A percentile compares a stretch with the other conserved stretches of the same genome.
These are phyloP conservation scores for Diaporthe eres DNA, from an alignment of 2,329 filamentous ascomycete species.

Conservation along the genomic window DNA sequence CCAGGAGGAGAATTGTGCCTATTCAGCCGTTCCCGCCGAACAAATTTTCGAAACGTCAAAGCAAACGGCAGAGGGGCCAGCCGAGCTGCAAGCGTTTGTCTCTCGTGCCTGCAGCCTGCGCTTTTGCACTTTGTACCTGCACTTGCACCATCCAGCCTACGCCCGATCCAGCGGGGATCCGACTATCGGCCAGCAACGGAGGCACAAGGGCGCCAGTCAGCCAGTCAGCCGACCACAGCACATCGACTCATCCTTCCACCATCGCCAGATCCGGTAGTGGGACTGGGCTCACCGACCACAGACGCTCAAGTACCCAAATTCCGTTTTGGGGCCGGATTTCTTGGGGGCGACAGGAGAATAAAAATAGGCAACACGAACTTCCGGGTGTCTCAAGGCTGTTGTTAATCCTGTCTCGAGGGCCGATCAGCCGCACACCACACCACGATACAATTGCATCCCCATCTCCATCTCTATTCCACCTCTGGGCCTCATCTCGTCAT, in stretches of 20 bases:
- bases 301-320: not conserved
- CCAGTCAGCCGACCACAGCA: constrained; percentile 33
- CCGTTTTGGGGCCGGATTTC: not conserved
- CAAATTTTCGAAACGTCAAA: constrained; percentile 10
- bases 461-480: not conserved
- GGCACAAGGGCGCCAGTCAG: constrained; percentile 32
- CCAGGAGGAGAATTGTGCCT: not conserved
- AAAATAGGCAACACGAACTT: constrained; percentile 12
- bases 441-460: constrained; percentile 15
- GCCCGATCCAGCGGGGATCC: constrained; percentile 26
- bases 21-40: not conserved
- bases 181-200: constrained; percentile 39
- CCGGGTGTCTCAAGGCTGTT: not conserved
- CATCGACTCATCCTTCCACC: constrained; percentile 31
- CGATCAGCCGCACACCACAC: not conserved
- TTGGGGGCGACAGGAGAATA: constrained; percentile 22
- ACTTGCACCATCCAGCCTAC: constrained; percentile 10
- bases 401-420: not conserved
- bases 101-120: not conserved
- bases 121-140: not conserved
- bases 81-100: constrained; percentile 25
- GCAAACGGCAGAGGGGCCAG: constrained; percentile 16
- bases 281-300: constrained; percentile 25
- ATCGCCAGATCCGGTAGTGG: constrained; percentile 37
- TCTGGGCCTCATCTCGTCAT: not conserved